Evolutionary conservation across 768 basidiomycete species (phyloP), one percentile per base, ranked within the genome.

Genomic region (Xanthoconium stramineum): DNA sequence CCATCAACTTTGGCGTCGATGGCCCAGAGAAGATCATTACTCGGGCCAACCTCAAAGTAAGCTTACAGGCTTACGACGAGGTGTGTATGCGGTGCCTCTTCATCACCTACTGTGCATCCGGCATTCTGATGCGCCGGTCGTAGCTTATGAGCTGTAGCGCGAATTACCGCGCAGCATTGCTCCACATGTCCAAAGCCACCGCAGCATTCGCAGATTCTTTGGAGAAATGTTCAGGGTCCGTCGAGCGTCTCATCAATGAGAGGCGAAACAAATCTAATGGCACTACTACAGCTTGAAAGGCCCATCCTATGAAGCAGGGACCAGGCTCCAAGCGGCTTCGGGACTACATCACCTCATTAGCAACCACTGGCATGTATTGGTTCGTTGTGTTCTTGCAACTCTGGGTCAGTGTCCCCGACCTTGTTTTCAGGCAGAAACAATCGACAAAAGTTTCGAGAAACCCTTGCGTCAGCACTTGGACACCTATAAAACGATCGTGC

Each of bases 341-440:
- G 94, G 95, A 6, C 74, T 98, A 43, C 92, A 96, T 70, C 90
- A 95, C 70, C 81, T 98, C 61, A 86, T 96, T 62, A 86, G 88
- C 48, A 96, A 95, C 69, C 91, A 95, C 61, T 94, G 91, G 82
- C 91, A 94, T 70, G 84, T 98, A 55, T 75, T 98, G 68, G 92
- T 93, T 58, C 57, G 85, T 78, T 52, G 39, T 30, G 37, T 56
- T 37, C 24, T 43, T 59, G 52, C 60, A 55, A 52, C 32, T 37
- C 35, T 42, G 30, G 46, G 28, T 48, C 28, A 48, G 50, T 19
- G 32, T 48, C 50, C 28, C 50, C 46, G 51, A 61, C 56, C 28
- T 47, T 17, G 45, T 58, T 42, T 32, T 35, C 59, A 94, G 92
- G 86, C 90, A 10, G 91, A 93, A 66, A 83, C 89, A 5, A 76